Evolutionary conservation across 306 rosid genomes (phyloP), one percentile per base, ranked within the genome.

Genomic region (Fragaria iinumae): DNA sequence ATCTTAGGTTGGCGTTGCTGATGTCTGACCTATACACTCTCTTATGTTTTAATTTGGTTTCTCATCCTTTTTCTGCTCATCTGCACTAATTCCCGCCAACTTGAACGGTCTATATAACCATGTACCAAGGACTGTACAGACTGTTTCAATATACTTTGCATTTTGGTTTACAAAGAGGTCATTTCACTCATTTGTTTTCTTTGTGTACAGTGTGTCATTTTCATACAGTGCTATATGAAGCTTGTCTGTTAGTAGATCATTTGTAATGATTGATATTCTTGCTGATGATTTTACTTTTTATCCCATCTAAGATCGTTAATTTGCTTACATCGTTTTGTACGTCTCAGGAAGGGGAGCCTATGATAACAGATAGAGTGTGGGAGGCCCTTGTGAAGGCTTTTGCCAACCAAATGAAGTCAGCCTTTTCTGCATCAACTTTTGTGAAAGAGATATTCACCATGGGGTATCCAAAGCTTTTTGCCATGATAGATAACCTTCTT

Each of bases 401-500:
- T 79, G 87, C 97, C 38, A 90, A 86, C 83, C 99, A 95, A 82
- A 95, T 92, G 97, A 95, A 95, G 87, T 95, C 99, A 59, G 89
- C 91, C 86, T 95, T 95, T 82, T 88, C 98, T 34, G 99, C 98
- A 79, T 95, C 99, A 80, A 95, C 97, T 88, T 95, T 95, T 79
- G 98, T 95, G 45, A 95, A 92, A 86, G 99, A 95, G 81, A 91
- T 87, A 69, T 89, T 95, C 80, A 95, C 99, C 11, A 82, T 84
- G 89, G 98, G 99, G 38, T 95, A 95, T 68, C 97, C 99, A 57
- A 92, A 95, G 87, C 93, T 95, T 67, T 92, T 88, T 82, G 83
- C 96, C 55, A 88, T 91, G 93, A 86, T 95, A 79, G 99, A 95
- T 87, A 92, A 89, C 79, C 93, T 92, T 81, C 99, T 95, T 47